A percentile compares a stretch with the other conserved stretches of the same genome.
Conservation (phyloP, 1,284 basidiomycete genomes). For the Ustilago xerochloae region DNA sequence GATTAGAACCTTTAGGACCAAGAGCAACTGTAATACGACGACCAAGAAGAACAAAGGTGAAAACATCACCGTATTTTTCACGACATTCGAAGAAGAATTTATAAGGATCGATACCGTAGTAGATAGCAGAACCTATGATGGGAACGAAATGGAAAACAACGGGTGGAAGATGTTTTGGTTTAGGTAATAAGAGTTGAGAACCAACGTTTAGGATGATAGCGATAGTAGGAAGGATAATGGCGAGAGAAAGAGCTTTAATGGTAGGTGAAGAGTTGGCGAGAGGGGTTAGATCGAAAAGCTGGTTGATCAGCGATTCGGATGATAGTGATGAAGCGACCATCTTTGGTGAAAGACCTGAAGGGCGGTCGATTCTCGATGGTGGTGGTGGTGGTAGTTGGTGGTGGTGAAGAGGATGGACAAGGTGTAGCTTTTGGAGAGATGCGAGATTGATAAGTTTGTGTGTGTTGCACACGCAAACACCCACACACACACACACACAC, state of each 20-base stretch:
- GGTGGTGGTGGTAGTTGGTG: neutral
- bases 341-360: neutral
- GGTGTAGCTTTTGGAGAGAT: too few species aligned
- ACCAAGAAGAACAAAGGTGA: conserved; percentile 83
- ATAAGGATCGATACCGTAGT: conserved; percentile 83
- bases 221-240: conserved; percentile 25
- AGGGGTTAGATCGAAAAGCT: conserved; percentile 38
- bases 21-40: conserved; percentile 90
- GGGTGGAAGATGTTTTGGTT: conserved; percentile 72
- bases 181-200: conserved; percentile 64
- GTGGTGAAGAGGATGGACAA: too few species aligned
- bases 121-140: conserved; percentile 78
- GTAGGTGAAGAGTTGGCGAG: conserved; percentile 14
- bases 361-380: too few species aligned
- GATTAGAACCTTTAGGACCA: conserved; percentile 91
- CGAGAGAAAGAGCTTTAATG: conserved; percentile 28
- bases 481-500: too few species aligned
- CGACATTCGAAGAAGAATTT: conserved; percentile 79
- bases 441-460: too few species aligned
- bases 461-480: too few species aligned
- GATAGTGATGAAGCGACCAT: neutral
- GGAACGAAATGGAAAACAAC: conserved; percentile 83
- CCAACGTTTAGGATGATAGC: conserved; percentile 74
- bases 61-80: conserved; percentile 84
- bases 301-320: conserved; percentile 23